Conservation (phyloP, 2,329 filamentous ascomycete species). For the Cladosporium phlei region DNA sequence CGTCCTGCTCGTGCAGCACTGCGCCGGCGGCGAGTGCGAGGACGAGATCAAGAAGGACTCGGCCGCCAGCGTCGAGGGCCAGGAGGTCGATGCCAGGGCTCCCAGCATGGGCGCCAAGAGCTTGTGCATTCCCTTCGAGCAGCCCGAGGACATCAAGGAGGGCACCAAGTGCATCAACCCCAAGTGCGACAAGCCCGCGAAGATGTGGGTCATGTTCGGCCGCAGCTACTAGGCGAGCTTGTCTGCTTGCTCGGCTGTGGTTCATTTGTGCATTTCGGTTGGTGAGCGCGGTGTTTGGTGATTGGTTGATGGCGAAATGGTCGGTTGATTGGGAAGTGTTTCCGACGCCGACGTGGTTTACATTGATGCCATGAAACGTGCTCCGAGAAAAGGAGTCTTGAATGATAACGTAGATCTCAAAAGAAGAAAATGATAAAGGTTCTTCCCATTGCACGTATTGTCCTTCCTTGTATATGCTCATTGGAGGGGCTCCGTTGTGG, state of each 20-base stretch:
- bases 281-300: slow-evolving; percentile 12
- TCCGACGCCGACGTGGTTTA: no score
- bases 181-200: slow-evolving; percentile 69
- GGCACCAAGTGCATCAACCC: slow-evolving; percentile 92
- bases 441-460: no score
- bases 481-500: no score
- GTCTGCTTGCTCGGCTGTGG: no score
- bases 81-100: slow-evolving; percentile 64
- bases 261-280: slow-evolving; percentile 3
- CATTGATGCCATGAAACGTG: slow-evolving; percentile 4
- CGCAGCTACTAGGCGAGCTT: slow-evolving; percentile 41
- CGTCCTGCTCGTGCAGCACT: slow-evolving; percentile 86
- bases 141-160: slow-evolving; percentile 67
- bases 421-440: no score
- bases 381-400: not conserved
- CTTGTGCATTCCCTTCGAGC: slow-evolving; percentile 76
- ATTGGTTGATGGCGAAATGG: slow-evolving; percentile 1
- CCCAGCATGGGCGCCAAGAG: slow-evolving; percentile 74
- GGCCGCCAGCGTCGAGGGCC: slow-evolving; percentile 64
- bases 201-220: slow-evolving; percentile 92
- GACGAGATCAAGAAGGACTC: slow-evolving; percentile 93
- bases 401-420: slow-evolving; percentile 10
- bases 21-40: slow-evolving; percentile 77
- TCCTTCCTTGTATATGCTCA: no score
- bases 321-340: not conserved